A percentile compares a stretch with the other conserved stretches of the same genome.
Conservation (phyloP, 2,329 filamentous ascomycete genomes). For the Monilinia polystroma region DNA sequence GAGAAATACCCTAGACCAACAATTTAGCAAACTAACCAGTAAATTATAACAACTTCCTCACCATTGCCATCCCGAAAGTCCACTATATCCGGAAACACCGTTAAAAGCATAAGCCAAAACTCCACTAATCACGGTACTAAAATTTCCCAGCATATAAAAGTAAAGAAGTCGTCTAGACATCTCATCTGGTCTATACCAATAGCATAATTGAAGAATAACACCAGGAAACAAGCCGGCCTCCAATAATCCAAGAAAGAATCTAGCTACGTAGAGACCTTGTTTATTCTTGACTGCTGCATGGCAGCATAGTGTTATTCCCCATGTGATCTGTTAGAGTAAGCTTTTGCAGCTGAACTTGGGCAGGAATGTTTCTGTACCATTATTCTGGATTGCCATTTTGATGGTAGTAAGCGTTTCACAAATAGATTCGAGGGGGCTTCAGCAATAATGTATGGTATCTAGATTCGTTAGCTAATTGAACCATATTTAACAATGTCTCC, state of each 20-base stretch:
- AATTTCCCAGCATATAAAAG: neutral
- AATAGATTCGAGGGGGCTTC: too few relatives aligned
- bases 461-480: too few relatives aligned
- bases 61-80: neutral
- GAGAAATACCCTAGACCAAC: neutral
- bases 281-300: neutral
- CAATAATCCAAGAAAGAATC: neutral
- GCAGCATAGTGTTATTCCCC: neutral
- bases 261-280: neutral
- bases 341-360: too few relatives aligned
- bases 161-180: neutral
- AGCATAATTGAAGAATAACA: neutral
- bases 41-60: neutral
- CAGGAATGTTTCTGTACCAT: too few relatives aligned
- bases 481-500: too few relatives aligned
- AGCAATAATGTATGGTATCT: too few relatives aligned
- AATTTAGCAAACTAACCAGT: neutral
- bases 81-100: neutral
- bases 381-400: too few relatives aligned
- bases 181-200: neutral
- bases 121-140: neutral
- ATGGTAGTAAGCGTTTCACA: too few relatives aligned
- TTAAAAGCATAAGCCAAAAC: neutral
- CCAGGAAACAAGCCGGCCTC: neutral
- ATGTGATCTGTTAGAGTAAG: neutral